Base-by-base conservation (phyloP, 2,329 filamentous ascomycete species). In the Diplodia scrobiculata region DNA sequence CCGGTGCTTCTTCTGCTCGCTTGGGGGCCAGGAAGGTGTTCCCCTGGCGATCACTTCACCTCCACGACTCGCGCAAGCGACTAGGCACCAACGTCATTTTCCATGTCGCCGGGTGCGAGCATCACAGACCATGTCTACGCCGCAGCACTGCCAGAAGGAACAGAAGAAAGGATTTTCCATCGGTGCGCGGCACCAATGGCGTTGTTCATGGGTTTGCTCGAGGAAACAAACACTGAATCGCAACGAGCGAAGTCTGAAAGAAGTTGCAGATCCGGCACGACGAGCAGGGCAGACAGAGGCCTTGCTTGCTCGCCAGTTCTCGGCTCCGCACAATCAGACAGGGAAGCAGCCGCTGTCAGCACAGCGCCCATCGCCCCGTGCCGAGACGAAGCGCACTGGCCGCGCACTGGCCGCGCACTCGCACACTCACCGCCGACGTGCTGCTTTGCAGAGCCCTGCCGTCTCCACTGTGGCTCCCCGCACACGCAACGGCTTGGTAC, bases 1-100 rank as follows among this genome's bases (percentile, higher is more conserved):
- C n/a, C 55, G 38, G 55, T 60, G 38, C 38, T 32, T 17, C 25
- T 48, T 21, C 7, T 29, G 34, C 34, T 29, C 19, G 19, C n/a
- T 17, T 21, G 21, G n/a, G 19, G 38, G 38, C 38, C 36, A 17
- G 14, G 38, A n/a, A 21, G 32, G 17, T 51, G 29, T 36, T 55
- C 38, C 27, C 55, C 55, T 60, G 55, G 55, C 55, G 55, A 60
- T 60, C 55, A 9, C 25, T 34, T n/a, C 38, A 19, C 38, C 25
- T 14, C 38, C 55, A 60, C 55, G 55, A 60, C 38, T 60, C 55
- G 55, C 27, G 55, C 38, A 34, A 45, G 21, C 19, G 13, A 29
- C 51, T 21, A 10, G 25, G 36, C n/a, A 11, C 38, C n/a, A 60
- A 60, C 55, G 55, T 47, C 55, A 54, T 54, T 36, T 54, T 47